These are phyloP conservation scores for Microbotryum silenes-acaulis DNA, from an alignment of 1,284 basidiomycete species.

Conservation along the genomic window DNA sequence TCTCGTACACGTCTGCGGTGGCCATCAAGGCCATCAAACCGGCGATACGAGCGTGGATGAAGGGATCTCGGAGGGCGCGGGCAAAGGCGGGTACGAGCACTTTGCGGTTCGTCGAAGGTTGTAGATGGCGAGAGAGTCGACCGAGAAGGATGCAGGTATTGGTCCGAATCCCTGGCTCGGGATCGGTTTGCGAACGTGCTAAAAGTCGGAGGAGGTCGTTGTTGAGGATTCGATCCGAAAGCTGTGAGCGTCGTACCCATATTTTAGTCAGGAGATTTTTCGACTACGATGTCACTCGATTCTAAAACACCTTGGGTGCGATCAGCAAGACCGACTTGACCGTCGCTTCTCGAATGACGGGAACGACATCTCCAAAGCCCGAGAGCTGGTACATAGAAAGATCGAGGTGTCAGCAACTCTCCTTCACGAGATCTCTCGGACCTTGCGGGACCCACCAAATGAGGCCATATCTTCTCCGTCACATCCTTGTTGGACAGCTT, in stretches of 20 bases:
- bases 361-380: conserved; percentile 88
- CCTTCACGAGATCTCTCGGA: too few relatives aligned
- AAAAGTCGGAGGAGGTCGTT: conserved; percentile 90
- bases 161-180: conserved; percentile 89
- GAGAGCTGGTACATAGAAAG: conserved; percentile 51
- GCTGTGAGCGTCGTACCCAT: conserved; percentile 43
- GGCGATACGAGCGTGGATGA: conserved; percentile 87
- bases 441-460: conserved; percentile 54
- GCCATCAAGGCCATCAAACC: conserved; percentile 96
- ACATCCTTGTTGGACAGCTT: conserved; percentile 79
- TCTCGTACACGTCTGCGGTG: conserved; percentile 79
- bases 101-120: conserved; percentile 82
- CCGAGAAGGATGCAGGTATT: conserved; percentile 97
- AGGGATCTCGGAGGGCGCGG: conserved; percentile 80
- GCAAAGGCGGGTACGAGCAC: conserved; percentile 93
- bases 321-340: conserved; percentile 78
- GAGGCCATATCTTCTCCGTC: conserved; percentile 82
- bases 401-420: too few relatives aligned
- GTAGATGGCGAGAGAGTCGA: conserved; percentile 73
- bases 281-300: not conserved
- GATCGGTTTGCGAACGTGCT: conserved; percentile 85
- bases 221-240: conserved; percentile 86
- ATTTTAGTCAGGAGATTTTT: too few relatives aligned
- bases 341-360: conserved; percentile 88
- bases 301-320: conserved; percentile 61